Evolutionary conservation across 2,329 filamentous ascomycete species (phyloP), one percentile per base, ranked within the genome.

Genomic region (Teratosphaeria zuluensis): DNA sequence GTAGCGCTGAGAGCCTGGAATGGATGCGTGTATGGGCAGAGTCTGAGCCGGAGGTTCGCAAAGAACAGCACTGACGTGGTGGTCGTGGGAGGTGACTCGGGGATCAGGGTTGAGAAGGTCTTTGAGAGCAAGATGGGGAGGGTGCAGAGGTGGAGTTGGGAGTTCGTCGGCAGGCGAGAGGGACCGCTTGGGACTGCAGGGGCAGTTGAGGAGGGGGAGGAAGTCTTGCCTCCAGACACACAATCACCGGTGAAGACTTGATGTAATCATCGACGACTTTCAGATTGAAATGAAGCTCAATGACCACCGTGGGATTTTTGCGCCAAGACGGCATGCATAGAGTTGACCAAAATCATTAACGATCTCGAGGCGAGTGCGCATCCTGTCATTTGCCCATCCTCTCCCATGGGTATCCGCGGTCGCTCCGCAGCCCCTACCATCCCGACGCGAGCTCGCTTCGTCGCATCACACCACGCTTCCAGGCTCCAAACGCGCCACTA

Each of bases 11-110:
- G 84, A 56, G 83, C 84, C 3, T 97, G 92, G 70, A 81, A 81
- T 56, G 83, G 84, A 53, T 86, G 82, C 65, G 92, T 96, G 0
- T 91, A 94, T 66, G 92, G 92, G 0, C 88, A 95, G 71, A 94
- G 87, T 68, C 75, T 96, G 62, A 83, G 87, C 31, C 82, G 82
- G 62, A 84, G 84, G 7, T 80, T 88, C 65, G 92, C 89, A 7
- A 85, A 82, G 64, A 80, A 90, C 28, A 69, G 69, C 53, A 78
- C 90, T 3, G 19, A 53, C n/a, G 48, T 56, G 12, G 52, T 56
- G 31, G 38, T 48, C 19, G 19, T 61, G 35, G 59, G 61, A 11
- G 59, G 59, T 24, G 30, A 24, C 8, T 12, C 33, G 28, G 35
- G 3, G 5, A 33, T 33, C 3, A 58, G 30, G 30, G 59, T 57